Base-by-base conservation (phyloP, 495 filamentous ascomycete species). In the Evansstolkia leycettana region DNA sequence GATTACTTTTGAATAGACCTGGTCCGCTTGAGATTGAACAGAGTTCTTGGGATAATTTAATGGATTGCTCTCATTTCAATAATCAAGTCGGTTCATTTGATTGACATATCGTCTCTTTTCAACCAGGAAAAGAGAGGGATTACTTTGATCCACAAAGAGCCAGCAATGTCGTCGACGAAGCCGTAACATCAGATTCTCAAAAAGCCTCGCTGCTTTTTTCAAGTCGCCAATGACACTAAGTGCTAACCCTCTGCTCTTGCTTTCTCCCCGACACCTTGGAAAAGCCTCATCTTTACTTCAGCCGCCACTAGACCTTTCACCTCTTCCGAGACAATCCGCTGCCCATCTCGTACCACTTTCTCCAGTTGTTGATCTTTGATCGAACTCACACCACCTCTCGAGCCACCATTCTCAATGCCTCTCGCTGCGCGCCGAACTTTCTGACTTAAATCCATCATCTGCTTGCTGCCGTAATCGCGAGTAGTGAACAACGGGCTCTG, bases 401-500 rank as follows among this genome's bases (percentile, higher is more conserved):
- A 53, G 11, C 50, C 49, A 17, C 41, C 49, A 34, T 59, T 64
- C 40, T 69, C 48, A 33, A 75, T 60, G n/a, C 46, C 50, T 26
- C 48, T 41, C 0, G 76, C 66, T 2, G 75, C 74, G 33, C 84
- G 75, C 36, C 67, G 58, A 44, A 92, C 75, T 58, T 94, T 94
- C 34, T 73, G 69, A 26, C 76, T 79, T 33, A 96, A 64, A 59
- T 99, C 92, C 31, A 75, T 58, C 61, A 99, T 94, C 58, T 94
- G 89, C 54, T 86, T 89, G 46, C 78, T 92, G 34, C 77, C 77
- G 52, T 85, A 99, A 41, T 95, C 90, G 42, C 89, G 80, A 46
- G 94, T 95, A 28, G 85, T 83, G 43, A 94, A 80, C 7, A 96
- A 70, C 29, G 92, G 89, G 45, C 75, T 88, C 52, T 94, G 84